These are phyloP conservation scores for Fusarium nelsonii DNA, from an alignment of 2,329 filamentous ascomycete species.

Conservation along the genomic window DNA sequence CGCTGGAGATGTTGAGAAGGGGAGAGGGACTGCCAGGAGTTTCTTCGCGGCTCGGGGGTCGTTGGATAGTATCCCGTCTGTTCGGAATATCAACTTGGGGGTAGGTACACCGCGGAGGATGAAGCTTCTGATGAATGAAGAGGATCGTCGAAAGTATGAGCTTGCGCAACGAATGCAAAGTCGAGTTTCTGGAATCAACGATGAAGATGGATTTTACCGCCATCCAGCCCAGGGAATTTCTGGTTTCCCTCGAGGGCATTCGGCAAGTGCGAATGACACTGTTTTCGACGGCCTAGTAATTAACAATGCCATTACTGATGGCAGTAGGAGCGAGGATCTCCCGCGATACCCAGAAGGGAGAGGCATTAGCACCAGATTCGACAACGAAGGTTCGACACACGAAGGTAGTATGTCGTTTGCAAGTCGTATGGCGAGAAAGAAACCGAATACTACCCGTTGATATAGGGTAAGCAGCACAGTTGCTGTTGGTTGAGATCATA, in stretches of 20 bases:
- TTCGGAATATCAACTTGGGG: constrained; percentile 67
- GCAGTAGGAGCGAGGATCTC: neutral
- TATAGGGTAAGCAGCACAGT: neutral
- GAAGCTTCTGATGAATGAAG: constrained; percentile 82
- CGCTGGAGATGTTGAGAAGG: constrained; percentile 49
- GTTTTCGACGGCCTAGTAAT: neutral
- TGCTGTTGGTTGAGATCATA: neutral
- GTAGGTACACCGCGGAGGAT: constrained; percentile 76
- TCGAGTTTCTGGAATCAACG: constrained; percentile 3
- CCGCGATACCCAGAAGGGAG: constrained; percentile 1
- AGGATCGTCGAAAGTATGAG: constrained; percentile 80
- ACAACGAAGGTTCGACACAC: neutral
- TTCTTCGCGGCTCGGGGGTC: constrained; percentile 63
- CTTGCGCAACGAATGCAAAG: constrained; percentile 62
- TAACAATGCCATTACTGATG: constrained; percentile 12
- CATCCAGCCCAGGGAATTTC: neutral
- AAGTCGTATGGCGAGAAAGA: constrained; percentile 32
- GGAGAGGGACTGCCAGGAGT: neutral
- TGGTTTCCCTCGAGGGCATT: constrained; percentile 19
- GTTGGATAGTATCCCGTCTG: constrained; percentile 74
- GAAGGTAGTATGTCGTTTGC: constrained; percentile 35
- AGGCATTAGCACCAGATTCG: neutral
- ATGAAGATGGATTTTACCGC: neutral
- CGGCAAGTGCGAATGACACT: neutral
- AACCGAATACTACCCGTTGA: neutral